Conservation (phyloP, 495 filamentous ascomycete species). For the Daldinia concentrica region DNA sequence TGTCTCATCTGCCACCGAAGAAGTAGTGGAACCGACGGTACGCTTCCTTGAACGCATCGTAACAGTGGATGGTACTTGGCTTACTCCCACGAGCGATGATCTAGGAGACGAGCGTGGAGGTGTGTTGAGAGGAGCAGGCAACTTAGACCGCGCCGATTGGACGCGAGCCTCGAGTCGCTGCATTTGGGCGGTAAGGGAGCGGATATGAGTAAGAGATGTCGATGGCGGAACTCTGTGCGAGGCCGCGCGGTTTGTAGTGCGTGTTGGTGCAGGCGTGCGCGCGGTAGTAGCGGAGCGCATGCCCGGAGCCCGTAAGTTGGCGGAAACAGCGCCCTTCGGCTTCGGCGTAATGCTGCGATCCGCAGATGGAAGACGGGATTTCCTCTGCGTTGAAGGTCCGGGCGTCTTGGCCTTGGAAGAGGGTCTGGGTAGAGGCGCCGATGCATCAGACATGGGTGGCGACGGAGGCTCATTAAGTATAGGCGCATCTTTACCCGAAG, state of each 20-base stretch:
- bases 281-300: constrained; percentile 50
- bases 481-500: constrained; percentile 46
- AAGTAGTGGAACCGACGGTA: constrained; percentile 72
- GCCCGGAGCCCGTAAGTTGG: constrained; percentile 47
- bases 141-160: constrained; percentile 90
- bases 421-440: constrained; percentile 67
- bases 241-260: constrained; percentile 47
- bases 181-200: constrained; percentile 94
- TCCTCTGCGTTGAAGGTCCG: constrained; percentile 50
- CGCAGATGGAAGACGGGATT: constrained; percentile 57
- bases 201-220: constrained; percentile 90
- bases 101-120: constrained; percentile 85
- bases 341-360: constrained; percentile 63
- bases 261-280: constrained; percentile 44
- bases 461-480: constrained; percentile 63
- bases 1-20: constrained; percentile 54
- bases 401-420: constrained; percentile 47
- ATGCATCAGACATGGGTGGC: constrained; percentile 77
- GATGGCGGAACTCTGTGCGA: constrained; percentile 73
- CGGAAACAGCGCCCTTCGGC: constrained; percentile 48
- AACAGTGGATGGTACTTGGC: constrained; percentile 74
- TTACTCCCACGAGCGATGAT: constrained; percentile 60
- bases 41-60: constrained; percentile 78
- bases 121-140: constrained; percentile 80
- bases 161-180: constrained; percentile 92